Percentiles rank a stretch among this genome's conserved stretches.
Conservation (phyloP, 768 basidiomycete species). For the Tulasnella sp. region DNA sequence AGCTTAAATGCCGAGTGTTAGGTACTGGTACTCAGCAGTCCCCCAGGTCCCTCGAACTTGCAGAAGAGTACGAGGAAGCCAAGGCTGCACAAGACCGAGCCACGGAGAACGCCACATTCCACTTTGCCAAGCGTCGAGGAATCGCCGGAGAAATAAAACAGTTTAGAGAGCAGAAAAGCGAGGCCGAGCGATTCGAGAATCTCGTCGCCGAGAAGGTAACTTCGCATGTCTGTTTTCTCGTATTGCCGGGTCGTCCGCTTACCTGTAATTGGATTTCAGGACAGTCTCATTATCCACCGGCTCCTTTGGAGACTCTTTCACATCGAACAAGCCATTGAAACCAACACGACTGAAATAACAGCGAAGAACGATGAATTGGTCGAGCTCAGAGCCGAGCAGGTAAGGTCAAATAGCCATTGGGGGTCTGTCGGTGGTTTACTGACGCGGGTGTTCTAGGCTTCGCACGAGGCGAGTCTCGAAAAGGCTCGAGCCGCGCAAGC, state of each 20-base stretch:
- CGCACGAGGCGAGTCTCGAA: slow-evolving; percentile 72
- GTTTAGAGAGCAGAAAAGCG: slow-evolving; percentile 94
- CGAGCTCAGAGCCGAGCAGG: slow-evolving; percentile 69
- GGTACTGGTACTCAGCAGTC: neutral
- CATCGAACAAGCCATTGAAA: slow-evolving; percentile 80
- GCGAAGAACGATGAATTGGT: slow-evolving; percentile 72
- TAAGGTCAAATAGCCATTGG: slow-evolving; percentile 23
- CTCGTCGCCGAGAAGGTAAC: slow-evolving; percentile 73
- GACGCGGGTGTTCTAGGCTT: slow-evolving; percentile 41
- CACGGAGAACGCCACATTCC: slow-evolving; percentile 92
- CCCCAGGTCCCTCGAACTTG: slow-evolving; percentile 74
- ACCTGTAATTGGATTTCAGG: slow-evolving; percentile 51
- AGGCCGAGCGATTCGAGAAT: slow-evolving; percentile 84
- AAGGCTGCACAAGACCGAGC: slow-evolving; percentile 86
- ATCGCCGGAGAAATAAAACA: slow-evolving; percentile 95
- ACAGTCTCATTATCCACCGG: slow-evolving; percentile 78
- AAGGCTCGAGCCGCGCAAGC: slow-evolving; percentile 79
- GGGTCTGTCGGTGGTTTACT: neutral
- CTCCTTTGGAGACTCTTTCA: slow-evolving; percentile 88
- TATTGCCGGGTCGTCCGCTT: no score
- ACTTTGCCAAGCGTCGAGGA: slow-evolving; percentile 91
- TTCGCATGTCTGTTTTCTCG: neutral
- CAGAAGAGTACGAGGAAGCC: slow-evolving; percentile 84
- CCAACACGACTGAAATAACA: slow-evolving; percentile 69
- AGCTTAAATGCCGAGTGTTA: slow-evolving; percentile 27